Base-by-base conservation (phyloP, 805 yeast species). In the Yarrowia yakushimensis region DNA sequence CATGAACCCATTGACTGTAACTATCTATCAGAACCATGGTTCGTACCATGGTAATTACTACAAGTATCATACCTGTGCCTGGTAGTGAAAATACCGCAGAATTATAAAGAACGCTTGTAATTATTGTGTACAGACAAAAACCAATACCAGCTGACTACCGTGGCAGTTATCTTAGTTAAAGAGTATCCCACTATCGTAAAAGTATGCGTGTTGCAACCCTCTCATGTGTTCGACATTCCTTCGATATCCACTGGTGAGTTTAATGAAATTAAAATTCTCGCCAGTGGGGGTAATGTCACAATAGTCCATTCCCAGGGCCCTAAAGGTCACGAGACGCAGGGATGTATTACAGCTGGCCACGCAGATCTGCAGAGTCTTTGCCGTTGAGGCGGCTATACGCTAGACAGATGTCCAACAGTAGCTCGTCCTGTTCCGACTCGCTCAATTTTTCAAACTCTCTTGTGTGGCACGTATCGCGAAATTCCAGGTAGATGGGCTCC, bases 401-500 rank as follows among this genome's bases (percentile, higher is more conserved):
- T 10, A 52, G 42, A 18, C 59, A 52, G 17, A 52, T 36, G 25
- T 52, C 59, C 25, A 52, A 18, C 9, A 52, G 59, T 13, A 52
- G 25, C 43, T 52, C 43, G 20, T 52, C 59, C 25, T 52, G 59
- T 7, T 23, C 59, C 10, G 59, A n/a, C 12, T 36, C 43, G 4
- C 39, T 25, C 59, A 52, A 52, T 13, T 36, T 25, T 25, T 18
- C 59, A 52, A 52, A 52, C 28, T 34, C 43, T 52, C 43, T 52
- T 25, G 59, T 52, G 43, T 52, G 59, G 23, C 59, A 52, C 20
- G 59, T 52, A 34, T 52, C 59, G 37, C 59, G 59, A 33, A 52
- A 52, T 17, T 52, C 59, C 23, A 52, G 23, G 18, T 23, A 52
- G 42, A 52, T 34, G 23, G 59, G 59, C 43, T 52, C 59, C 20